Percentiles rank a stretch among this genome's conserved stretches.
phyloP scores from a whole-genome alignment of 139 green algal genomes.

The Volvox africanus region DNA sequence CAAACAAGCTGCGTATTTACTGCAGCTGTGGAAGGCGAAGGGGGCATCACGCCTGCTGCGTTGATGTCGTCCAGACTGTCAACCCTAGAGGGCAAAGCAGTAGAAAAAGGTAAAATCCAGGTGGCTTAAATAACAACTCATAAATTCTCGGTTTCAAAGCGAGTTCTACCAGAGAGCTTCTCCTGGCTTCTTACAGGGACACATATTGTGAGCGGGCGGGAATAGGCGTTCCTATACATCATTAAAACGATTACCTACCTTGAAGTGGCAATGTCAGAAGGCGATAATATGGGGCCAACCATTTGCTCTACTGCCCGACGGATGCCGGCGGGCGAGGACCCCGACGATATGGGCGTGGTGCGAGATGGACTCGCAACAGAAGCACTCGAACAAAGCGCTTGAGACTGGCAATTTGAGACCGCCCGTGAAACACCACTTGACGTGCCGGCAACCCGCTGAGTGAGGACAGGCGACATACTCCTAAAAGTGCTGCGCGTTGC shows the following conservation, averaged over 20 bases:
- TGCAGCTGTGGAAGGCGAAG: background rate
- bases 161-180: background rate
- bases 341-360: background rate
- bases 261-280: background rate
- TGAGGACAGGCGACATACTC: slow-evolving; percentile 1
- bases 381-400: background rate
- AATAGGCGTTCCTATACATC: background rate
- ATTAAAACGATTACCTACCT: background rate
- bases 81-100: background rate
- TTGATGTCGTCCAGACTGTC: background rate
- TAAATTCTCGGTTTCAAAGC: background rate
- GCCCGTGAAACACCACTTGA: background rate
- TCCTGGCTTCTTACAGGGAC: background rate
- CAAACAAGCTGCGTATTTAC: background rate
- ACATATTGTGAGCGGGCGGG: background rate
- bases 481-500: background rate
- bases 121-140: background rate
- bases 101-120: background rate
- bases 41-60: background rate
- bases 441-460: background rate
- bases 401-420: background rate
- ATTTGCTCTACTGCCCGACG: background rate
- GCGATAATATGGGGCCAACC: background rate
- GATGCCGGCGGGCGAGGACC: background rate
- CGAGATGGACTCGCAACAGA: background rate